Base-by-base conservation (phyloP, 2,329 filamentous ascomycete genomes). In the Epichloe gansuensis region DNA sequence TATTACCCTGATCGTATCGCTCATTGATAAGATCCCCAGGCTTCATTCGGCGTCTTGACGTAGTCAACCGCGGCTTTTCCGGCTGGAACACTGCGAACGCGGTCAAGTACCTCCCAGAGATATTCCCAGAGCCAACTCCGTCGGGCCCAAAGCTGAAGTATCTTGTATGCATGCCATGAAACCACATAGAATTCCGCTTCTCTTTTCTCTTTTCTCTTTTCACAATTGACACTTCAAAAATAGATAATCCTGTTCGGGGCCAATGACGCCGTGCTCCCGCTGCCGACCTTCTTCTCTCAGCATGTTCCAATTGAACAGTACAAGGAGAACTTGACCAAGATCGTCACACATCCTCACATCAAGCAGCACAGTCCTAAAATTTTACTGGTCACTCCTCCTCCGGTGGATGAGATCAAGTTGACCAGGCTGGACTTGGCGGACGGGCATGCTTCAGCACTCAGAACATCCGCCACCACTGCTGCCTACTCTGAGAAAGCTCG, bases 1-100 rank as follows among this genome's bases (percentile, higher is more conserved):
- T 34, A 1, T 25, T 13, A 6, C 6, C 4, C 12, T n/a, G 6
- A 23, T 42, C 15, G 54, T 13, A 35, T 52, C 23, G 54, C 25
- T 35, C 17, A 35, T 35, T 23, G 12, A 45, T 2, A 12, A 37
- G 5, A 17, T 12, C 21, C 4, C 43, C 60, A 91, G 88, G 78
- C 53, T 91, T 88, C 63, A 79, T 81, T 48, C 82, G 91, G 53
- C 81, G 83, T 38, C 75, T 93, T 13, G 93, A 97, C 69, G 81
- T 97, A 46, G 73, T 97, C 61, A 95, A 96, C 67, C 81, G 90
- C 45, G 93, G 93, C 5, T 82, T 94, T 57, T 86, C 81, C 61
- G 91, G 91, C 11, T 96, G 91, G 73, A 95, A 85, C 62, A 90
- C 89, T 2, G 75, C 77, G 38, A 83, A 95, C 66, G 85, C 83